phyloP scores from a whole-genome alignment of 2,329 filamentous ascomycete genomes.

The Coniochaeta ligniaria region DNA sequence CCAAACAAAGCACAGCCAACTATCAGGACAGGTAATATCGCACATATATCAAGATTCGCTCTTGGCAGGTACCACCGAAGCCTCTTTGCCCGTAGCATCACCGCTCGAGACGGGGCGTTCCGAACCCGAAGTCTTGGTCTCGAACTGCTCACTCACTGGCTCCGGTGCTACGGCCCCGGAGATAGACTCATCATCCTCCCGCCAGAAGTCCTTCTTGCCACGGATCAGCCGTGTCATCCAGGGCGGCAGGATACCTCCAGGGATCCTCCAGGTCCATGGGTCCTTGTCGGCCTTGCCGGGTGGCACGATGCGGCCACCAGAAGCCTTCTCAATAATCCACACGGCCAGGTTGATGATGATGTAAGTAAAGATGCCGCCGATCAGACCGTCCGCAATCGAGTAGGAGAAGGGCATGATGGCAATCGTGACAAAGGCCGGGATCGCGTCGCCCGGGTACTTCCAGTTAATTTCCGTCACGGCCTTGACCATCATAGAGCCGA shows the following conservation, averaged over 20 bases:
- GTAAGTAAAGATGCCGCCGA: slow-evolving; percentile 72
- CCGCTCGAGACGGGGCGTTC: slow-evolving; percentile 9
- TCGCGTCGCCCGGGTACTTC: slow-evolving; percentile 74
- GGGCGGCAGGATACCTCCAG: slow-evolving; percentile 66
- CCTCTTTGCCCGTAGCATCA: background rate
- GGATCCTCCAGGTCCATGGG: slow-evolving; percentile 70
- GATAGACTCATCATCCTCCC: slow-evolving; percentile 23
- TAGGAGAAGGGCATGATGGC: slow-evolving; percentile 87
- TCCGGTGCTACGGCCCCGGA: slow-evolving; percentile 4
- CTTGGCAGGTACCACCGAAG: background rate
- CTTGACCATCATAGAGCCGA: slow-evolving; percentile 81
- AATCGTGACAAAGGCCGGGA: slow-evolving; percentile 80
- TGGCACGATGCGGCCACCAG: slow-evolving; percentile 64
- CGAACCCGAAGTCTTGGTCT: slow-evolving; percentile 14
- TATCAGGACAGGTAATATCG: background rate
- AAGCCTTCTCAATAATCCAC: slow-evolving; percentile 60
- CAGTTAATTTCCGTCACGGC: slow-evolving; percentile 82
- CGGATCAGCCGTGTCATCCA: slow-evolving; percentile 59
- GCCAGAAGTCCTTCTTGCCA: slow-evolving; percentile 73
- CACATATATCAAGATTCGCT: background rate
- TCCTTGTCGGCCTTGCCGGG: slow-evolving; percentile 72
- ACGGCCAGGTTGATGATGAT: slow-evolving; percentile 66
- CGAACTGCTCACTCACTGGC: slow-evolving; percentile 6
- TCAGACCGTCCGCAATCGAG: slow-evolving; percentile 80
- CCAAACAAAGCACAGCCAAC: background rate